Conservation (phyloP, 495 filamentous ascomycete genomes). For the Xylaria castorea region DNA sequence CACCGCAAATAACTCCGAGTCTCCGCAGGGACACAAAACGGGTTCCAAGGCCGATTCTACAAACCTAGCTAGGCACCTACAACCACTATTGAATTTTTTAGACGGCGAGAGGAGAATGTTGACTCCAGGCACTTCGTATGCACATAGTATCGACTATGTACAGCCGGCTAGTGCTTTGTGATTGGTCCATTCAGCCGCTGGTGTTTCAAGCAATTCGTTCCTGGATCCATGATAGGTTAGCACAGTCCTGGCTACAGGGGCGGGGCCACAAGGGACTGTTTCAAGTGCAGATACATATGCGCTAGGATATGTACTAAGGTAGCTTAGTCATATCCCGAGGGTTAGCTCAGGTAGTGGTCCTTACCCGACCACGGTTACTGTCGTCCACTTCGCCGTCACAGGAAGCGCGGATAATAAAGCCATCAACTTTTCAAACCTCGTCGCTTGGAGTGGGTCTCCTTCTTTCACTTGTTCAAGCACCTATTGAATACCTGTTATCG, state of each 20-base stretch:
- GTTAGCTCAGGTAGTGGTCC: too few species aligned
- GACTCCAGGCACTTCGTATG: too few species aligned
- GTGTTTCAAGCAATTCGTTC: conserved; percentile 4
- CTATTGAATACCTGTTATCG: neutral
- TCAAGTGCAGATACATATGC: neutral
- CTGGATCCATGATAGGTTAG: neutral
- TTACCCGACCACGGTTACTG: too few species aligned
- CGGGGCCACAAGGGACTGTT: conserved; percentile 15
- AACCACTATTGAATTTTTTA: neutral
- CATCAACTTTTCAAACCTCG: neutral
- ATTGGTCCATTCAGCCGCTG: conserved; percentile 12
- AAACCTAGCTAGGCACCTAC: neutral
- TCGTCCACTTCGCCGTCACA: neutral
- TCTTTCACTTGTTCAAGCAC: neutral
- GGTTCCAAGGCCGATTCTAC: neutral
- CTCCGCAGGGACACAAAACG: neutral
- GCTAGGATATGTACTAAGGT: neutral
- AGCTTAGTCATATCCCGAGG: conserved; percentile 5
- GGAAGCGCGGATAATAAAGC: neutral
- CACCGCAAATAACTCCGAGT: neutral
- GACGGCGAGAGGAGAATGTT: neutral
- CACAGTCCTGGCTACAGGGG: conserved; percentile 12
- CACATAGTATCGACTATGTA: neutral
- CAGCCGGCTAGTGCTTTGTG: neutral
- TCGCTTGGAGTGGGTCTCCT: neutral